phyloP scores from a whole-genome alignment of 441 rosid species.

The Erodium moschatum region DNA sequence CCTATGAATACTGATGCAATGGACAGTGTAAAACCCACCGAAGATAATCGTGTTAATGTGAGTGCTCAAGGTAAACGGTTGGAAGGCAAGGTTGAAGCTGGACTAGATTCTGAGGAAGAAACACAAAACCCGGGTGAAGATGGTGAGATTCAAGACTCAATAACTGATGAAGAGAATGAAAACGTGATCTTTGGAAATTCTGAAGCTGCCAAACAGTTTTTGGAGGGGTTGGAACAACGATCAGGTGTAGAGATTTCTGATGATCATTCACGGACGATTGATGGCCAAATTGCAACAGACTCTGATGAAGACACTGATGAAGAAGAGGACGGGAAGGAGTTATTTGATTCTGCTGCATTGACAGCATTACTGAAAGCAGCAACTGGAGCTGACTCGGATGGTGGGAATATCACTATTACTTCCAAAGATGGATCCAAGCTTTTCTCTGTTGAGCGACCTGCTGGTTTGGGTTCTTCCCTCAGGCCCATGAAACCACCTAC shows the following conservation, averaged over 20 bases:
- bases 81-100: not conserved
- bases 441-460: constrained; percentile 86
- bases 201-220: constrained; percentile 64
- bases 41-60: not conserved
- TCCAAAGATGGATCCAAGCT: constrained; percentile 82
- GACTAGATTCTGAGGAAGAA: not conserved
- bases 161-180: constrained; percentile 53
- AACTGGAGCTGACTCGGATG: constrained; percentile 54
- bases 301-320: constrained; percentile 65
- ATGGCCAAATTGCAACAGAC: constrained; percentile 72
- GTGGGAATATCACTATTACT: constrained; percentile 49
- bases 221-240: constrained; percentile 66
- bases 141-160: constrained; percentile 37
- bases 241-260: constrained; percentile 35
- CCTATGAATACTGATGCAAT: no score
- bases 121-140: not conserved
- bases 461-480: constrained; percentile 76
- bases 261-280: constrained; percentile 46
- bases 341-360: constrained; percentile 83
- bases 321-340: constrained; percentile 54
- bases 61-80: not conserved
- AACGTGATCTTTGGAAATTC: constrained; percentile 55
- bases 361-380: constrained; percentile 89
- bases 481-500: constrained; percentile 32
- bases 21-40: no score